phyloP scores from a whole-genome alignment of 176 grass and related monocot genomes.

The Triticum turgidum region DNA sequence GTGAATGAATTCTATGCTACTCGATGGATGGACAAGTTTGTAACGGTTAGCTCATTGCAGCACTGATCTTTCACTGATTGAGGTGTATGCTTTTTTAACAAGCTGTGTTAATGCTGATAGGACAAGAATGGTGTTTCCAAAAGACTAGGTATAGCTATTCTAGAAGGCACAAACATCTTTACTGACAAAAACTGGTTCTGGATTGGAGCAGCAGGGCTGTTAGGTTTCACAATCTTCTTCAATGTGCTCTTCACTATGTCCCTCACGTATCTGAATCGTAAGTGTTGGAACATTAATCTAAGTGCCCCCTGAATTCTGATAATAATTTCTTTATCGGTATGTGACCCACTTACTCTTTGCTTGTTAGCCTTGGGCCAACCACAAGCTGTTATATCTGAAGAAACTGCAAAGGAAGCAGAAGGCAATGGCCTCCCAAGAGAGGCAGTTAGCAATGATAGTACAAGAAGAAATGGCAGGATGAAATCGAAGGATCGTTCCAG shows the following conservation, averaged over 20 bases:
- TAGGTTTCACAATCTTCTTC: constrained; percentile 95
- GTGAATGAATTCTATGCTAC: constrained; percentile 94
- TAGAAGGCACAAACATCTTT: constrained; percentile 70
- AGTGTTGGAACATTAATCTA: constrained; percentile 20
- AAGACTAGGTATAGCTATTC: constrained; percentile 58
- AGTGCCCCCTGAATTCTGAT: neutral
- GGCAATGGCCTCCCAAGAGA: constrained; percentile 36
- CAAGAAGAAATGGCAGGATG: constrained; percentile 13
- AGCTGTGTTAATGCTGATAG: constrained; percentile 30
- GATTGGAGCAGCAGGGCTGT: constrained; percentile 78
- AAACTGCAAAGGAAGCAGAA: constrained; percentile 72
- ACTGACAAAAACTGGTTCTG: constrained; percentile 86
- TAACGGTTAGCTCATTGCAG: constrained; percentile 36
- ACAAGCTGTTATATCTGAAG: constrained; percentile 99
- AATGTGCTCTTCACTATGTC: constrained; percentile 93
- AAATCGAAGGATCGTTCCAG: constrained; percentile 43
- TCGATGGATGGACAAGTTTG: constrained; percentile 80
- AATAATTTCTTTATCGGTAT: constrained; percentile 2
- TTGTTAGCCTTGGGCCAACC: constrained; percentile 79
- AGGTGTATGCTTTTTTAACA: constrained; percentile 21
- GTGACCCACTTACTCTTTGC: constrained; percentile 25
- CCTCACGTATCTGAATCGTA: constrained; percentile 89
- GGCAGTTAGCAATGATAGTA: constrained; percentile 40
- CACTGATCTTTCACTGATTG: neutral
- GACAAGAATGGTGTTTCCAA: constrained; percentile 47